A percentile compares a stretch with the other conserved stretches of the same genome.
phyloP scores from a whole-genome alignment of 148 eudicot species.

The Amaranthus cruentus region DNA sequence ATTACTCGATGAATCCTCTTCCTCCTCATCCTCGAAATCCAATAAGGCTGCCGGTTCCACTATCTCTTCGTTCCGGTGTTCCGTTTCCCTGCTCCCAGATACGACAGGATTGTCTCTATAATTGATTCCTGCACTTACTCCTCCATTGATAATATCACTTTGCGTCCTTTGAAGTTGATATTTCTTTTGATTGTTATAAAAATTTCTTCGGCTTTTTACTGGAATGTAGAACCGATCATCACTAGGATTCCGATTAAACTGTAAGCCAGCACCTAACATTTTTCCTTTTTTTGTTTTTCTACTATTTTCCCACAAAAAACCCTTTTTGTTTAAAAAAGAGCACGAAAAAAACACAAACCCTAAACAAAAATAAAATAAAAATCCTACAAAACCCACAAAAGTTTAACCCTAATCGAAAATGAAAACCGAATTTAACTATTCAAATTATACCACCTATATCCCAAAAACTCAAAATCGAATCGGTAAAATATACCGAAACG shows the following conservation, averaged over 20 bases:
- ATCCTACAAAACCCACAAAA: not conserved
- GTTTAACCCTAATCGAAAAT: not conserved
- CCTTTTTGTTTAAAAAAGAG: not conserved
- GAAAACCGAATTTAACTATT: not conserved
- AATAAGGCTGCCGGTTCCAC: conserved; percentile 14
- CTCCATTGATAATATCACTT: conserved; percentile 21
- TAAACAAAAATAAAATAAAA: not conserved
- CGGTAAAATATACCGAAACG: conserved; percentile 14
- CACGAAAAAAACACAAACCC: conserved; percentile 4
- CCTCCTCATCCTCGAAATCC: conserved; percentile 23
- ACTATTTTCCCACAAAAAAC: conserved; percentile 9
- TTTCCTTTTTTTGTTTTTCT: not conserved
- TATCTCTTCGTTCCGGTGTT: conserved; percentile 21
- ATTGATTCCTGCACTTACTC: conserved; percentile 8
- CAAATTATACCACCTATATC: not conserved
- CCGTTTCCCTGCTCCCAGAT: conserved; percentile 23
- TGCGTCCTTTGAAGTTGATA: conserved; percentile 44
- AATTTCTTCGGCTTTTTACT: conserved; percentile 37
- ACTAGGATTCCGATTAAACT: conserved; percentile 46
- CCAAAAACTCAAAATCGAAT: not conserved
- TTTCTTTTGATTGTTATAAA: conserved; percentile 22
- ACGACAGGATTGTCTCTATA: conserved; percentile 12
- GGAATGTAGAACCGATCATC: conserved; percentile 58
- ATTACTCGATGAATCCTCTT: conserved; percentile 41
- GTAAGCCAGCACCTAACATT: conserved; percentile 73